Evolutionary conservation across 139 green algal species (phyloP), one percentile per base, ranked within the genome.

Genomic region (Tetradesmus obliquus): DNA sequence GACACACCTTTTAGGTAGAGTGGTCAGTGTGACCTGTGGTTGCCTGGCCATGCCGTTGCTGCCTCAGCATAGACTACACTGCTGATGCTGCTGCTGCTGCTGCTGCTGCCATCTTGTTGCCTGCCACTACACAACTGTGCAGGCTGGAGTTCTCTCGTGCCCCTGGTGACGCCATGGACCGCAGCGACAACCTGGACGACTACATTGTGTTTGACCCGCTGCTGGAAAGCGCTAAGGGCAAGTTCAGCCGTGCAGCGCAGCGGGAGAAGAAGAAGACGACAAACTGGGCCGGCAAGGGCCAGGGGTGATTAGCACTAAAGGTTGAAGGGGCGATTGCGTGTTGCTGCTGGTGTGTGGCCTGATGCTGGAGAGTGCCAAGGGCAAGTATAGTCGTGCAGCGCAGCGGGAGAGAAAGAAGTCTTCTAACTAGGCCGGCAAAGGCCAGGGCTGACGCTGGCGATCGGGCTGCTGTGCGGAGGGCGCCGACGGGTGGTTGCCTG

Each of bases 141-240:
- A 84, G 72, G 81, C 81, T 93, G 88, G 86, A 90, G 83, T 89
- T 87, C 72, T 55, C 57, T 13, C 85, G 85, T 3, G 79, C 82
- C 45, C 3, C 45, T 5, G 71, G 91, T 19, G 96, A 96, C 84
- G 91, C 86, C 69, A 97, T 97, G 95, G 91, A 86, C 0, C 92
- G 95, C 24, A 93, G 87, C 20, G 95, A 97, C 5, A 94, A 96
- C 90, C 89, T 96, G 8, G 96, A 98, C 74, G 95, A 98, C 88
- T 98, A 98, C 54, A 93, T 97, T 74, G 97, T 97, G 84, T 84
- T 93, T 79, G 97, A 99, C 83, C 97, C 97, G 2, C 92, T 98
- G 86, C 92, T 97, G 51, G 95, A 97, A 79, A 93, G 93, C 45
- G 94, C 92, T 8, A 98, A 98, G 87, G 94, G 92, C 57, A 98